A percentile compares a stretch with the other conserved stretches of the same genome.
Conservation (phyloP, 2,329 filamentous ascomycete species). For the Fusarium solani-melongenae region DNA sequence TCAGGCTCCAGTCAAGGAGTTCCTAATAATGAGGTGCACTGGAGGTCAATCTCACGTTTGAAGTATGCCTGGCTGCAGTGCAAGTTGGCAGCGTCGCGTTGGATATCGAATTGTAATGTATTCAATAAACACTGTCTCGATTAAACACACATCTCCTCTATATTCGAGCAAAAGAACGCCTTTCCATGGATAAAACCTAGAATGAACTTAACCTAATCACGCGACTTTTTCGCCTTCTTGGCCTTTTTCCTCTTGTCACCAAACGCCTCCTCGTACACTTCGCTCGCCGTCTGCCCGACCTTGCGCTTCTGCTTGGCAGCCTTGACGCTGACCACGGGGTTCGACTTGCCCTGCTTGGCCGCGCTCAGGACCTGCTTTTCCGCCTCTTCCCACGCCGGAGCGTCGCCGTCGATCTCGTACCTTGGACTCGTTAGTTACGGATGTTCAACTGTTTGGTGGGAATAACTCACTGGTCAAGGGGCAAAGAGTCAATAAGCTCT, state of each 20-base stretch:
- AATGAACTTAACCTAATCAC: slow-evolving; percentile 37
- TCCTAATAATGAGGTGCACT: neutral
- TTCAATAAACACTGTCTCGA: slow-evolving; percentile 23
- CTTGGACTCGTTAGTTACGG: slow-evolving; percentile 48
- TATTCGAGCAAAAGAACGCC: slow-evolving; percentile 37
- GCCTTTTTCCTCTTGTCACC: slow-evolving; percentile 68
- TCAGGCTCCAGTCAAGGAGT: neutral
- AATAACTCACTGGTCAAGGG: slow-evolving; percentile 79
- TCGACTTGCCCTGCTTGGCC: slow-evolving; percentile 64
- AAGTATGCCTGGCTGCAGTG: neutral
- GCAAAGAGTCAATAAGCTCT: slow-evolving; percentile 89
- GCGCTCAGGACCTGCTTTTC: slow-evolving; percentile 79
- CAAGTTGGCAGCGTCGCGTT: neutral
- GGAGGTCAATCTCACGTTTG: too few species aligned
- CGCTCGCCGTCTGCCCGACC: slow-evolving; percentile 67
- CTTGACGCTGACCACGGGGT: slow-evolving; percentile 83
- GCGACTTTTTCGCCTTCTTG: slow-evolving; percentile 55
- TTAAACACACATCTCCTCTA: slow-evolving; percentile 31
- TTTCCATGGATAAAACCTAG: slow-evolving; percentile 36
- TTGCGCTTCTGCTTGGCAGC: slow-evolving; percentile 82
- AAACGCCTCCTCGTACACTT: slow-evolving; percentile 71
- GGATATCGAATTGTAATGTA: neutral
- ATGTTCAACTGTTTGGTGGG: too few species aligned
- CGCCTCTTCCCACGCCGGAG: slow-evolving; percentile 72
- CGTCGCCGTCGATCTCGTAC: slow-evolving; percentile 73